Evolutionary conservation across 768 basidiomycete species (phyloP).

Genomic region (Tricholoma matsutake): DNA sequence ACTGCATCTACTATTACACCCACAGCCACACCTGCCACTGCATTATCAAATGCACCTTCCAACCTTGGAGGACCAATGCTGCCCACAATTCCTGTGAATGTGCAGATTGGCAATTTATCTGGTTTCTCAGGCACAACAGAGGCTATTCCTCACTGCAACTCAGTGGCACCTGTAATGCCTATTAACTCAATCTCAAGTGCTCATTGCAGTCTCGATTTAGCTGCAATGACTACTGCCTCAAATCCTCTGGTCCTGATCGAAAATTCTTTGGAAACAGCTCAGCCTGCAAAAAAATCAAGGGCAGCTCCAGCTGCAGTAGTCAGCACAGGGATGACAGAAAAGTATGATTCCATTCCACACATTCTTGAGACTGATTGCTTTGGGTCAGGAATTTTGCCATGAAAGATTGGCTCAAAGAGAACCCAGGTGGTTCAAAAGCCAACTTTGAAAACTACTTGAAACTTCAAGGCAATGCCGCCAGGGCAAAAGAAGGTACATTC

Average conservation of each 20-base stretch:
- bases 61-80: background rate
- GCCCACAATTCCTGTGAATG: background rate
- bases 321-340: conserved; percentile 2
- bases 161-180: background rate
- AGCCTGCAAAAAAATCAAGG: conserved; percentile 4
- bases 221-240: background rate
- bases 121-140: background rate
- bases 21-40: background rate
- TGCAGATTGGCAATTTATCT: background rate
- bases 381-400: conserved; percentile 4
- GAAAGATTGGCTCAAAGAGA: background rate
- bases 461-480: background rate
- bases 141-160: background rate
- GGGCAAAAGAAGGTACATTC: background rate
- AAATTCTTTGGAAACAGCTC: background rate
- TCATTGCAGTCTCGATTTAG: background rate
- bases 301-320: conserved; percentile 1
- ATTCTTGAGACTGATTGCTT: background rate
- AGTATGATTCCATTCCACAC: conserved; percentile 1
- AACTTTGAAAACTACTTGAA: conserved; percentile 1
- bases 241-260: background rate
- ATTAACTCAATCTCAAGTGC: background rate
- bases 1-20: background rate
- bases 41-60: background rate
- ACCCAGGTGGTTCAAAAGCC: background rate